Evolutionary conservation across 345 rosid species (phyloP), one percentile per base, ranked within the genome.

Genomic region (Stellera chamaejasme): DNA sequence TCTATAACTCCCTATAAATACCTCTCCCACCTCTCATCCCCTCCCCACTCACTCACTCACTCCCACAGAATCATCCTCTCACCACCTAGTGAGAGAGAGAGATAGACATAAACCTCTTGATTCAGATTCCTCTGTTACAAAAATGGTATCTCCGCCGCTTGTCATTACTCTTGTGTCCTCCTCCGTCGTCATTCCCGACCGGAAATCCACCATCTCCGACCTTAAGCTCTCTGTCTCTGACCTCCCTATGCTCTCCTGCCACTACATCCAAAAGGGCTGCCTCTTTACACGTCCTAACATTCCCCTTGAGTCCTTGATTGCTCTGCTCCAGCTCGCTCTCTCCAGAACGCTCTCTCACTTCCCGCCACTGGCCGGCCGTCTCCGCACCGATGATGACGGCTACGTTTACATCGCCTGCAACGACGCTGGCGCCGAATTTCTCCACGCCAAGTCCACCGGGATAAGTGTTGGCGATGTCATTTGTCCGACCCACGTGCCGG

Each of bases 161-260:
- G 54, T 75, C 52, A 58, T 69, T 2, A 68, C 71, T 46, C 11
- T 84, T 15, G 54, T 75, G 63, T 82, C 94, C n/a, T 67, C 71
- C 68, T 76, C 71, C 68, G 73, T 43, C 50, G 70, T 88, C 56
- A 66, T 70, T 57, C 99, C 99, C 0, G 64, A 78, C 26, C 45
- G 63, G 41, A 81, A 60, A 52, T 84, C 99, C 39, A 66, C 70
- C 0, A 58, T 82, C 27, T 78, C 43, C 32, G 89, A 92, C 70
- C 77, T 92, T 32, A 79, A 86, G 69, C 90, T 92, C 47, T 84
- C 98, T 2, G 95, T 81, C 66, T 88, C 94, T 56, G 98, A 92
- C 77, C 98, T 92, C 44, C 96, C 97, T 0, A 88, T 92, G 98
- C 79, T 92, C 44, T 92, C 98, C 54, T 88, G 97, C 68, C 95